Conservation (phyloP, 805 yeast genomes). For the Hanseniaspora thailandica region DNA sequence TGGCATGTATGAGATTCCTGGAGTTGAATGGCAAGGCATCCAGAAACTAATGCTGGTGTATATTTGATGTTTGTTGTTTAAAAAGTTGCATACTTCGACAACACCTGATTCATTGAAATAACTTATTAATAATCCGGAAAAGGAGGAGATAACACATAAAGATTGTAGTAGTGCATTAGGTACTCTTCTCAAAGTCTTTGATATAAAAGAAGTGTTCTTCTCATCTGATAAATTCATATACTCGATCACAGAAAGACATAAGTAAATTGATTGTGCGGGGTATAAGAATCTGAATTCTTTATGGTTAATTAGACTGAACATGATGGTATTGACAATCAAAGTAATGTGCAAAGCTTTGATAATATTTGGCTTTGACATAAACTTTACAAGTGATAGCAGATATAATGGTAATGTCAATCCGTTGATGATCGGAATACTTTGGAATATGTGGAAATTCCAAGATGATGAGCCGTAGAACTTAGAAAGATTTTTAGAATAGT, state of each 20-base stretch:
- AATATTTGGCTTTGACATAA: conserved; percentile 11
- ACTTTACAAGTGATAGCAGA: conserved; percentile 29
- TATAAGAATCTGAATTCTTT: conserved; percentile 86
- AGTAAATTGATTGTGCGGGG: conserved; percentile 67
- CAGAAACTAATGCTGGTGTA: conserved; percentile 60
- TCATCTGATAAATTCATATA: conserved; percentile 13
- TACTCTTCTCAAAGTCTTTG: background rate
- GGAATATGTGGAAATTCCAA: conserved; percentile 71
- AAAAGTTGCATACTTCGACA: conserved; percentile 47
- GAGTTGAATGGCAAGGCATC: conserved; percentile 96
- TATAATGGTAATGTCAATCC: conserved; percentile 53
- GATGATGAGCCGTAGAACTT: conserved; percentile 77
- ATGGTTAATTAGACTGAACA: conserved; percentile 61
- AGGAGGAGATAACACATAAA: conserved; percentile 16
- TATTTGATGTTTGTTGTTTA: conserved; percentile 32
- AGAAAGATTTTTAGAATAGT: conserved; percentile 59
- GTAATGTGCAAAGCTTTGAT: conserved; percentile 23
- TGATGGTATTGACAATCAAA: conserved; percentile 35
- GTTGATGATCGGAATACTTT: conserved; percentile 68
- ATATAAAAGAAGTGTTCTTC: background rate
- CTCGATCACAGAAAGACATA: conserved; percentile 40
- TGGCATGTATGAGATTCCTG: conserved; percentile 80
- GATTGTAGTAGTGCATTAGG: background rate
- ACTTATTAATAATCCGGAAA: conserved; percentile 36
- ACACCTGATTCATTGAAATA: conserved; percentile 80